Base-by-base conservation (phyloP, 2,329 filamentous ascomycete species). In the Hymenoscyphus repandus region DNA sequence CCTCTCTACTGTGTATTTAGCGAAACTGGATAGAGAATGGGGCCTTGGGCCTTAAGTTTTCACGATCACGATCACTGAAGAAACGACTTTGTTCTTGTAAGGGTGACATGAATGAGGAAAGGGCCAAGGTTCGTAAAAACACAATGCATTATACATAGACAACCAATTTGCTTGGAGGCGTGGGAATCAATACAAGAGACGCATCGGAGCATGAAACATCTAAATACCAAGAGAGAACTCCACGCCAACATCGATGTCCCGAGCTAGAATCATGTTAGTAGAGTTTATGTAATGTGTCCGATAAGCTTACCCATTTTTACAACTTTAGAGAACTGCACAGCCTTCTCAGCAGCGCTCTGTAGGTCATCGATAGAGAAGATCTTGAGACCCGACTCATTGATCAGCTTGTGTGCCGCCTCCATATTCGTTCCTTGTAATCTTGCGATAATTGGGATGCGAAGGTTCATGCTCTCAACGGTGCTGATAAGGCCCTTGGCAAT, bases 311-410 rank as follows among this genome's bases (percentile, higher is more conserved):
- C 89, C 85, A 96, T 88, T 85, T 97, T 97, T 66, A 99, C 93
- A 62, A 99, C 88, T 83, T 96, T 97, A 66, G 90, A 96, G 73
- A 99, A 92, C 74, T 99, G 92, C 59, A 99, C 93, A 30, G 91
- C 88, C 81, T 95, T 97, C 82, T 97, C 93, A 59, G 93, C 93
- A 38, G 93, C 93, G 69, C 76, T 93, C 76, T 99, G 93, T 65
- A 99, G 82, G 75, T 99, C 93, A 69, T 97, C 92, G 57, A 99
- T 97, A 66, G 89, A 95, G 82, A 99, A 99, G 74, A 99, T 99
- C 86, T 99, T 99, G 68, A 99, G 83, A 64, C 93, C 91, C 49
- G 91, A 95, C 71, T 99, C 90, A 78, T 93, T 95, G 77, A 99
- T 90, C 77, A 79, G 74, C 78, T 93, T 83, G 73, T 93, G 90